Evolutionary conservation across 2,329 filamentous ascomycete genomes (phyloP), one percentile per base, ranked within the genome.

Genomic region (Macrophomina phaseolina): DNA sequence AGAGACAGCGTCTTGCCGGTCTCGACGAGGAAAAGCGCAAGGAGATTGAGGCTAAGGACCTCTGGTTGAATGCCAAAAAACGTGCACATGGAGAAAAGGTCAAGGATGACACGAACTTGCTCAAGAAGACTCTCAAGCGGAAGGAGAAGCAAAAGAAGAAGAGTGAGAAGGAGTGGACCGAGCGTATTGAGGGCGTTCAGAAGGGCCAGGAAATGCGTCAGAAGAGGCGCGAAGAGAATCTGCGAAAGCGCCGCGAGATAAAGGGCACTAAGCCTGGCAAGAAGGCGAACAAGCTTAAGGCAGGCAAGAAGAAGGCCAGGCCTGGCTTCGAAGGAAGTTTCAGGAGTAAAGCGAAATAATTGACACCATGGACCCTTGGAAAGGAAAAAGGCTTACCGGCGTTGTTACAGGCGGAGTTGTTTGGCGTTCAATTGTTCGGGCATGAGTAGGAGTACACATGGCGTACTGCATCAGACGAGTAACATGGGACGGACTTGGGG

Each of bases 41-140:
- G 69, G 92, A 97, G 68, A 90, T 98, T 52, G 89, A 93, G 68
- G 92, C 97, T 79, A 98, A 98, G 83, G 94, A 99, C 74, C 84
- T 90, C 67, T 99, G 95, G 95, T 84, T 97, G 67, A 94, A 91
- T 56, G 95, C 95, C 2, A 91, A 94, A 79, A 92, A 93, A 79
- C 89, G 91, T 30, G 93, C 91, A 1, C 92, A 97, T 77, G 95
- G 95, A 58, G 94, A 97, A 75, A 91, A 92, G 76, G 90, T 97
- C 40, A 89, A 89, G 68, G 93, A 98, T 75, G 93, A 97, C 77
- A 92, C 93, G 69, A 88, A 87, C 53, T 81, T 97, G 66, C 85
- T 80, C 34, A 97, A 97, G 85, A 97, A 97, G 84, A 91, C 94
- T 0, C 84, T 98, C 71, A 97, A 97, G 86, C 89, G 94, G 71